These are phyloP conservation scores for Calendula officinalis DNA, from an alignment of 129 eudicot species.

Conservation along the genomic window DNA sequence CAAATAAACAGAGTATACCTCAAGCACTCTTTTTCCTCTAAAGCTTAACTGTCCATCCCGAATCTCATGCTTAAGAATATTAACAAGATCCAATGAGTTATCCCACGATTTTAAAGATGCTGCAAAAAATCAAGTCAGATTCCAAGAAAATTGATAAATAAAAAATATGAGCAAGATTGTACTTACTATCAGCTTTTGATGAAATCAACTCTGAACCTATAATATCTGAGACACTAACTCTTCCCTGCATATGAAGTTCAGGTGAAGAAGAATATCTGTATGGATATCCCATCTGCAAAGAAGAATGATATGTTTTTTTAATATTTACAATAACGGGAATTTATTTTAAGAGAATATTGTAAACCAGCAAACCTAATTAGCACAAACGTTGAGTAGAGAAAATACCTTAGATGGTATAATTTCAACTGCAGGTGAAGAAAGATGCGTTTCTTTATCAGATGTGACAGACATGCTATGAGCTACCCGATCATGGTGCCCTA, in stretches of 20 bases:
- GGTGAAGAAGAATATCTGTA: conserved; percentile 38
- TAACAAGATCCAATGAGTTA: conserved; percentile 70
- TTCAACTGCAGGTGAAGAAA: conserved; percentile 67
- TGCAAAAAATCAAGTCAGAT: conserved; percentile 30
- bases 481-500: conserved; percentile 53
- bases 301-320: neutral
- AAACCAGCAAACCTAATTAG: neutral
- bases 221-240: conserved; percentile 64
- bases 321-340: neutral
- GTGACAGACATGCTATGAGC: conserved; percentile 40
- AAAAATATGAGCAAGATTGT: conserved; percentile 2
- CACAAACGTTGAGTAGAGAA: neutral
- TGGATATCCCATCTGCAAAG: conserved; percentile 50
- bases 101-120: conserved; percentile 65
- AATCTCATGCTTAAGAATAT: conserved; percentile 67
- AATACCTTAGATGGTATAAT: conserved; percentile 70
- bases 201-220: conserved; percentile 53
- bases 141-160: conserved; percentile 13
- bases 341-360: neutral
- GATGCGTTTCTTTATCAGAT: conserved; percentile 56
- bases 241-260: conserved; percentile 42
- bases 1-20: conserved; percentile 42
- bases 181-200: conserved; percentile 64
- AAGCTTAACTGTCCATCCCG: conserved; percentile 82
- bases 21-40: conserved; percentile 77